Base-by-base conservation (phyloP, 108 stramenopile genomes). In the Conticribra guillardii region DNA sequence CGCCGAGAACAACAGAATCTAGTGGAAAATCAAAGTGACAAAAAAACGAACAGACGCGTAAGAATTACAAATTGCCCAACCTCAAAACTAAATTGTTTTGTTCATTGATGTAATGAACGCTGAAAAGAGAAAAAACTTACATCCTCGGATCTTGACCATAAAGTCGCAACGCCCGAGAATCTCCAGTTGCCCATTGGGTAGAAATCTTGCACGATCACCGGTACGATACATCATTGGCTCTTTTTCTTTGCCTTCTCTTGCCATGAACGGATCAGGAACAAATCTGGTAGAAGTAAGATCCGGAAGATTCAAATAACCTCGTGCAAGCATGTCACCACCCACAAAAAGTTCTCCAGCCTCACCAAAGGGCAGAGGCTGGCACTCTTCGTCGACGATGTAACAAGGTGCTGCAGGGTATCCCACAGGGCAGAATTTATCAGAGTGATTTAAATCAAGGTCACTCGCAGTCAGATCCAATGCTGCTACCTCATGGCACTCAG, bases 61-160 rank as follows among this genome's bases (percentile, higher is more conserved):
- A n/a, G n/a, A n/a, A n/a, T n/a, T n/a, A n/a, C n/a, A n/a, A n/a
- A n/a, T n/a, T n/a, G n/a, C n/a, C n/a, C n/a, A n/a, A n/a, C n/a
- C n/a, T n/a, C n/a, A n/a, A n/a, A n/a, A n/a, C n/a, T n/a, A n/a
- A n/a, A n/a, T n/a, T n/a, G n/a, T n/a, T n/a, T n/a, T n/a, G n/a
- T n/a, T n/a, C n/a, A n/a, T n/a, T n/a, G n/a, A n/a, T n/a, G n/a
- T n/a, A n/a, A n/a, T n/a, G n/a, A n/a, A n/a, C n/a, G n/a, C n/a
- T n/a, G 88, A 41, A 41, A 41, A 41, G 37, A 41, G 11, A 5
- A 41, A 9, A 41, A 41, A 41, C 37, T 41, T 11, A 41, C 37
- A 67, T 74, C 91, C 91, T n/a, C 91, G 79, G 24, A 93, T 84
- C 82, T 93, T 93, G 54, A 93, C 87, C 86, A 89, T 89, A 70